Base-by-base conservation (phyloP, 768 basidiomycete species). In the Leccinum pellstonianum region DNA sequence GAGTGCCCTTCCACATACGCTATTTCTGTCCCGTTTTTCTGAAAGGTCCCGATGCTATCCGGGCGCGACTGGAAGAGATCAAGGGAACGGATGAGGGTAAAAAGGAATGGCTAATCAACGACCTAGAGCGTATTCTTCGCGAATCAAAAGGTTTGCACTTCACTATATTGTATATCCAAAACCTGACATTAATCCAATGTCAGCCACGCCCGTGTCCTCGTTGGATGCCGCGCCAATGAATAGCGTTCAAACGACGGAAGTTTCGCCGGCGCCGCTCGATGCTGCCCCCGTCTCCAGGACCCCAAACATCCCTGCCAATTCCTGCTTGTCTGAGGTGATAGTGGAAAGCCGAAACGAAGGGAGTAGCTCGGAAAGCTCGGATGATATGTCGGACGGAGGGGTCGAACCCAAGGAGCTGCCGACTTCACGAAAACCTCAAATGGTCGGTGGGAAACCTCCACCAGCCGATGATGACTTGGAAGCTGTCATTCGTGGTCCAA, bases 1-100 rank as follows among this genome's bases (percentile, higher is more conserved):
- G 69, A 49, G 62, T 63, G 4, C 79, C 81, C 7, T 73, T 75
- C 41, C 86, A 87, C 61, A 71, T 76, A 55, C 80, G 78, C n/a
- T 75, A 76, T 53, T 69, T 68, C 48, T 87, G 86, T 66, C 82
- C 82, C 5, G 68, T 79, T 23, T 74, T 87, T 25, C 59, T 73
- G 25, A 75, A 75, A 38, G 81, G 83, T 10, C 66, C 78, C 0
- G 69, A 72, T 8, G 68, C 77, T 8, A 77, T 87, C 64, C 75
- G 72, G 61, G 71, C 70, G 53, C 82, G 83, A 55, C 68, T 87
- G 47, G 69, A 65, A 8, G 79, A 82, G 61, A 69, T 86, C 19
- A 70, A 75, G 64, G 62, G 72, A 35, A 54, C 49, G 14, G 58
- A 63, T 5, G 17, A 4, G 25, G 65, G 61, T 66, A 52, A 71